Conservation (phyloP, 139 green algal genomes). For the Coccomyxa sp. region DNA sequence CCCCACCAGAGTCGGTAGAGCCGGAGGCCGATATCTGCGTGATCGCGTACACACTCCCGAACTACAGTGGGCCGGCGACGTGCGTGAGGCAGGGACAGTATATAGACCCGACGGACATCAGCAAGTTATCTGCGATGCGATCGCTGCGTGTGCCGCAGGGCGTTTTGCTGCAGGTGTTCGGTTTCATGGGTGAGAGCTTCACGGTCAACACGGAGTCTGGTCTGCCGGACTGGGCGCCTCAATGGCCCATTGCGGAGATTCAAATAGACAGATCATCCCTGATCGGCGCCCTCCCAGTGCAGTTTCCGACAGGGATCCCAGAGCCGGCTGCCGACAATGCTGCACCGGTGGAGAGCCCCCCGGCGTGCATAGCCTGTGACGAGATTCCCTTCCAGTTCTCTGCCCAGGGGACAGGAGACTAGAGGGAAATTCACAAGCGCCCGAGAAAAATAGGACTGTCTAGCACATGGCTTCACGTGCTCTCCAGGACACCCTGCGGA, state of each 20-base stretch:
- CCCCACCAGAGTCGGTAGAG: neutral
- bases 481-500: neutral
- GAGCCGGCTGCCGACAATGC: neutral
- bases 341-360: neutral
- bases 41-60: neutral
- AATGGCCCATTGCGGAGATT: neutral
- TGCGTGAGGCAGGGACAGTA: neutral
- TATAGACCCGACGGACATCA: neutral
- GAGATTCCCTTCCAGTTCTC: neutral
- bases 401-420: neutral
- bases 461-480: neutral
- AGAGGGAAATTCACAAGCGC: neutral
- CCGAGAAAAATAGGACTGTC: neutral
- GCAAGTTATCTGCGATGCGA: neutral
- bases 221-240: neutral
- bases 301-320: neutral
- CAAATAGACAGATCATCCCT: neutral
- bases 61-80: neutral
- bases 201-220: neutral
- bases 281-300: neutral
- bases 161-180: neutral
- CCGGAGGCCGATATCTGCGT: neutral
- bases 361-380: neutral
- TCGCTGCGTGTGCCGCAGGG: neutral
- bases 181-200: neutral